Base-by-base conservation (phyloP, 306 rosid species). In the Quercus robur region DNA sequence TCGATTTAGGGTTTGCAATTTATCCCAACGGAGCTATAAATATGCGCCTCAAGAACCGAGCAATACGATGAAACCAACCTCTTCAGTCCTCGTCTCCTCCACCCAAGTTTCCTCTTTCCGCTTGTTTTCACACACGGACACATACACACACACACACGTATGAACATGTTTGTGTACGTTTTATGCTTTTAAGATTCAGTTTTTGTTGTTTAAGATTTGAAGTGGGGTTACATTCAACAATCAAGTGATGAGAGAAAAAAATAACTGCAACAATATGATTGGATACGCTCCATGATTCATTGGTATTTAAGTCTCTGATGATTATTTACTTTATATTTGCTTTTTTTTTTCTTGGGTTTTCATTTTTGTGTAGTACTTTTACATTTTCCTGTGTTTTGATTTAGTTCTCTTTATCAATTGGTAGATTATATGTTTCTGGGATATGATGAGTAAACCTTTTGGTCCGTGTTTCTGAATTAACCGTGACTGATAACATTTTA, bases 281-380 rank as follows among this genome's bases (percentile, higher is more conserved):
- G 94, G 94, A 86, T 83, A 66, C 41, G 55, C 73, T 75, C 90
- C 86, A 78, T 94, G 98, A 92, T 92, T 90, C 81, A 21, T 67
- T 66, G 18, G 90, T 89, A 90, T 91, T 89, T 89, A 92, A 91
- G 97, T 94, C 96, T 94, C 96, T 92, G 97, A 90, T 87, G 96
- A 89, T 85, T 79, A 88, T 84, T 77, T 76, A 1, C 3, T 35
- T 4, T 15, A 1, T 35, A 1, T 55, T 0, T 10, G 2, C 2
- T 2, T 1, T 7, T 38, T 7, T 38, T 6, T 7, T 38, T 38
- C 7, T 23, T 0, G 20, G 1, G 18, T 9, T 54, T 41, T 23
- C 1, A 1, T 0, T 6, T 9, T 13, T 62, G 17, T 28, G 33
- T 14, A 2, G 14, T 25, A 28, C n/a, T 5, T n/a, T 11, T 57